phyloP scores from a whole-genome alignment of 148 eudicot genomes.

The Nepenthes gracilis region DNA sequence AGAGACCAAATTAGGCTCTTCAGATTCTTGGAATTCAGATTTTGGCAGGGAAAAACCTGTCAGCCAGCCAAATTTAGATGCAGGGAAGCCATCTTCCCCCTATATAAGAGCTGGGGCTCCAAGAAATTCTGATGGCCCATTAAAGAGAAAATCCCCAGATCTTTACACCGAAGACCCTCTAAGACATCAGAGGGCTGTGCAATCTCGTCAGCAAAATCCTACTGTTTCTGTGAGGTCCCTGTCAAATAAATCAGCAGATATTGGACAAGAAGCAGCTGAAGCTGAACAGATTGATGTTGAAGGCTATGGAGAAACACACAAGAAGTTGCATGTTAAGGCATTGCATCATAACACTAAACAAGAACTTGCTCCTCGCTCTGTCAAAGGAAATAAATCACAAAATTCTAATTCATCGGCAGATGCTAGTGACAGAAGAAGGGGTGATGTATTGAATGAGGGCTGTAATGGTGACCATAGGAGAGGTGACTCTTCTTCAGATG shows the following conservation, averaged over 20 bases:
- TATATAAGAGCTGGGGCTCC: slow-evolving; percentile 16
- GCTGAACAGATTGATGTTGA: slow-evolving; percentile 32
- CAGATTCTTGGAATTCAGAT: slow-evolving; percentile 45
- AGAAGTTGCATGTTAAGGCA: slow-evolving; percentile 19
- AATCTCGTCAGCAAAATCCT: slow-evolving; percentile 26
- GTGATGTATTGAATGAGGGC: slow-evolving; percentile 30
- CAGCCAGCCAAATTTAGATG: slow-evolving; percentile 26
- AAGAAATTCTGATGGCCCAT: slow-evolving; percentile 20
- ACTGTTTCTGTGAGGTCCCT: slow-evolving; percentile 22
- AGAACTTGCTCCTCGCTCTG: slow-evolving; percentile 29
- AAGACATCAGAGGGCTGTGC: slow-evolving; percentile 20
- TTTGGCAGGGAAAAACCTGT: slow-evolving; percentile 34
- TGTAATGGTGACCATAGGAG: slow-evolving; percentile 39
- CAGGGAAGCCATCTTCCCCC: slow-evolving; percentile 28
- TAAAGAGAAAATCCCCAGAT: slow-evolving; percentile 33
- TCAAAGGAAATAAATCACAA: slow-evolving; percentile 48
- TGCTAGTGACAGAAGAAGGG: slow-evolving; percentile 25
- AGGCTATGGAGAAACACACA: slow-evolving; percentile 42
- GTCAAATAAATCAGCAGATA: slow-evolving; percentile 25
- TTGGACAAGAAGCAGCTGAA: slow-evolving; percentile 30
- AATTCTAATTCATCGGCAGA: slow-evolving; percentile 32
- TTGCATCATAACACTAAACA: slow-evolving; percentile 31
- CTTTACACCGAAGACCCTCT: slow-evolving; percentile 30
- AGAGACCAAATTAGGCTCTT: slow-evolving; percentile 27
- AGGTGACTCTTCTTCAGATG: slow-evolving; percentile 67